phyloP scores from a whole-genome alignment of 202 grass and related monocot species.

The Panicum virgatum region DNA sequence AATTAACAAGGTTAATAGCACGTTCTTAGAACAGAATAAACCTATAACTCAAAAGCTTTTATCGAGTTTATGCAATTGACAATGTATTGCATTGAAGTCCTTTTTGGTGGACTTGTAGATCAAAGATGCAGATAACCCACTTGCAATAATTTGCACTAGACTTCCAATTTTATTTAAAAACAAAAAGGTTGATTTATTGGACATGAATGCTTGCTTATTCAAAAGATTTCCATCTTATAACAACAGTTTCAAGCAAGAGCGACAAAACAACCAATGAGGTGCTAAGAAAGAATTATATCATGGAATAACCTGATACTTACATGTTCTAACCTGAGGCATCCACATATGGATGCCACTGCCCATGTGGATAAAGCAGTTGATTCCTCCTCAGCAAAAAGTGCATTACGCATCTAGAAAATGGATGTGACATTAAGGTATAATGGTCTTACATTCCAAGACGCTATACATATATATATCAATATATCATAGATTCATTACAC shows the following conservation, averaged over 20 bases:
- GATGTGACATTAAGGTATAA: slow-evolving; percentile 11
- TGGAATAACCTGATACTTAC: slow-evolving; percentile 46
- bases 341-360: slow-evolving; percentile 92
- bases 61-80: background rate
- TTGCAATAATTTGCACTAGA: background rate
- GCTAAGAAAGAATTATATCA: slow-evolving; percentile 14
- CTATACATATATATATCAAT: slow-evolving; percentile 15
- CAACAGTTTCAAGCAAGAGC: background rate
- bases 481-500: slow-evolving; percentile 2
- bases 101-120: background rate
- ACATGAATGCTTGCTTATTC: slow-evolving; percentile 5
- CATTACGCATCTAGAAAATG: slow-evolving; percentile 74
- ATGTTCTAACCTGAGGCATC: slow-evolving; percentile 94
- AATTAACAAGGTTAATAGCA: slow-evolving; percentile 27
- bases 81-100: background rate
- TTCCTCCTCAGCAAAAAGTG: slow-evolving; percentile 92
- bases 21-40: background rate
- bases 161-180: background rate
- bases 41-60: background rate
- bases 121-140: background rate
- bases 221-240: background rate
- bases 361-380: slow-evolving; percentile 94
- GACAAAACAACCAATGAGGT: slow-evolving; percentile 16
- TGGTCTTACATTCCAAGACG: slow-evolving; percentile 23
- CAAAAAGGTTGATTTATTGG: background rate